phyloP scores from a whole-genome alignment of 495 filamentous ascomycete species.

The Penicillium egyptiacum region DNA sequence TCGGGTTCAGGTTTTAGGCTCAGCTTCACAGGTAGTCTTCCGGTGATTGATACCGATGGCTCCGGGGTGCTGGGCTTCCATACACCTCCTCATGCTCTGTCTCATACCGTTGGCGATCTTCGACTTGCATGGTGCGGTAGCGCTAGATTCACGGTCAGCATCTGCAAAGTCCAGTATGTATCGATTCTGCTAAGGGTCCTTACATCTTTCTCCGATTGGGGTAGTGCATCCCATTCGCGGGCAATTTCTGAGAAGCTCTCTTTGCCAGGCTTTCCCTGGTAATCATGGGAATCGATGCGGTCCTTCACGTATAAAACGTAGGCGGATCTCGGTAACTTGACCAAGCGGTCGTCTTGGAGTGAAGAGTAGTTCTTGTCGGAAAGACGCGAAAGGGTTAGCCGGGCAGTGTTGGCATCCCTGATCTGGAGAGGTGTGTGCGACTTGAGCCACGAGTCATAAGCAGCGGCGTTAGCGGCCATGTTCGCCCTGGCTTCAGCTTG shows the following conservation, averaged over 20 bases:
- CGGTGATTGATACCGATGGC: not conserved
- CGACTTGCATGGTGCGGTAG: conserved; percentile 20
- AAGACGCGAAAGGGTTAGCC: conserved; percentile 44
- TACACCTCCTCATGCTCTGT: conserved; percentile 39
- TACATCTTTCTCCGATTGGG: conserved; percentile 57
- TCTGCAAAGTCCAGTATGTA: not conserved
- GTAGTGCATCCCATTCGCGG: conserved; percentile 59
- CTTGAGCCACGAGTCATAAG: conserved; percentile 59
- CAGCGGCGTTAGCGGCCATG: conserved; percentile 42
- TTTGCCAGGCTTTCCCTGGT: conserved; percentile 29
- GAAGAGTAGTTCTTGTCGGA: conserved; percentile 10
- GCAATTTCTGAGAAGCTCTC: conserved; percentile 35
- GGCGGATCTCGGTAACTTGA: conserved; percentile 43
- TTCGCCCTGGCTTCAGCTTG: conserved; percentile 52
- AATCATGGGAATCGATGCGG: conserved; percentile 48
- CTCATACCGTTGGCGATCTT: conserved; percentile 34
- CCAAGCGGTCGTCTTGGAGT: conserved; percentile 56
- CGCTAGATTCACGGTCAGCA: conserved; percentile 23
- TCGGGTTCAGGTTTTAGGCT: not conserved
- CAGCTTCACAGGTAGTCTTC: not conserved
- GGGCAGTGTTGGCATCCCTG: conserved; percentile 62
- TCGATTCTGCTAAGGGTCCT: conserved; percentile 5
- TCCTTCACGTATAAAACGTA: conserved; percentile 51
- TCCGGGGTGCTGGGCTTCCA: conserved; percentile 14
- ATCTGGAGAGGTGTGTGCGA: conserved; percentile 58